These are phyloP conservation scores for Wallacemonas collosoma DNA, from an alignment of 208 protist species.

Conservation along the genomic window DNA sequence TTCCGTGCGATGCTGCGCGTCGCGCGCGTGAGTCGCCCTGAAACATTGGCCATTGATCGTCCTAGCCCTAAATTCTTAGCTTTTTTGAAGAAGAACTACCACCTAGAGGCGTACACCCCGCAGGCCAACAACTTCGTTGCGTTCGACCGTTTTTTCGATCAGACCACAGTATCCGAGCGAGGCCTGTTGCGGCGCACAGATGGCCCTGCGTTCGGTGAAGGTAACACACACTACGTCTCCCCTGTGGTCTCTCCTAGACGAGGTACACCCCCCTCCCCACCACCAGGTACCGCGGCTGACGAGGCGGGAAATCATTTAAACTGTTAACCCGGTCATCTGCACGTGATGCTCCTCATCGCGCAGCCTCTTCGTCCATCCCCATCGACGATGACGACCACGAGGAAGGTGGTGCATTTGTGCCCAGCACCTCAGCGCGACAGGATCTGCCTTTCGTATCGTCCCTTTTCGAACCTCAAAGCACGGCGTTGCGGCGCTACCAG, in stretches of 20 bases:
- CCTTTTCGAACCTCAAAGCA: conserved; percentile 11
- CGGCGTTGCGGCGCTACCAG: not conserved
- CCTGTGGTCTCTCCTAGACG: not conserved
- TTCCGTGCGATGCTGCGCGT: conserved; percentile 75
- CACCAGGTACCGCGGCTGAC: not conserved
- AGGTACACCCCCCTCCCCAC: not conserved
- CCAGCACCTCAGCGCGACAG: not conserved
- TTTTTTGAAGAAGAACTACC: conserved; percentile 91
- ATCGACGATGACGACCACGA: no score
- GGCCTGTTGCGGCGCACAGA: conserved; percentile 36
- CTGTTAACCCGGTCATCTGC: conserved; percentile 9
- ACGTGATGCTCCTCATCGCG: not conserved
- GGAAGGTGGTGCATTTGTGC: no score
- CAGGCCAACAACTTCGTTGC: conserved; percentile 95
- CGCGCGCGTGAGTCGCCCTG: conserved; percentile 30
- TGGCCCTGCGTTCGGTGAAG: conserved; percentile 5
- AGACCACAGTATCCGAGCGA: conserved; percentile 50
- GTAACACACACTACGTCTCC: conserved; percentile 5
- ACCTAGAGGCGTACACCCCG: conserved; percentile 65
- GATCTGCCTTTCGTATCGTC: not conserved
- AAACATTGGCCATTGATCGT: conserved; percentile 89
- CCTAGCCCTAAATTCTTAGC: conserved; percentile 89
- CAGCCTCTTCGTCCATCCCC: not conserved
- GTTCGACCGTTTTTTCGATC: conserved; percentile 87
- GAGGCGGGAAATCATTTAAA: not conserved